Evolutionary conservation across 2,329 filamentous ascomycete genomes (phyloP), one percentile per base, ranked within the genome.

Genomic region (Furcasterigmium furcatum): DNA sequence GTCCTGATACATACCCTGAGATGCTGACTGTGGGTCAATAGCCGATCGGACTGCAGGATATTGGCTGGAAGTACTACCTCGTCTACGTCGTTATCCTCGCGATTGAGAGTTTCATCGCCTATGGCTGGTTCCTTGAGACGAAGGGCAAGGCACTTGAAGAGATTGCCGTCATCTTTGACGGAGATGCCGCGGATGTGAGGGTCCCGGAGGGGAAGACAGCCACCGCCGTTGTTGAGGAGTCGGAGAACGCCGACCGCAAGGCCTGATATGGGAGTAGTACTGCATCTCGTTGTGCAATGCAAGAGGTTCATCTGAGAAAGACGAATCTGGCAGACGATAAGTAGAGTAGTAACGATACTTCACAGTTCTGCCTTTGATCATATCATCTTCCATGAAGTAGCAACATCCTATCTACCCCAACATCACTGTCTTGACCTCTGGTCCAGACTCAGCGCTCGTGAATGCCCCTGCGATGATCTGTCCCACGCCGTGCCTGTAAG

Each of bases 11-110:
- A 42, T 41, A 24, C 14, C 38, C 19, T 39, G 34, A 4, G 71
- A 79, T 13, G 69, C 70, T 20, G 27, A 42, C 29, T 12, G 9
- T 9, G 12, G 8, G 27, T 36, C n/a, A 18, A 19, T 19, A 42
- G 40, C 79, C 79, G 0, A 73, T 76, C 43, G 79, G 71, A 0
- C 57, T 82, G 1, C 68, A 66, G 0, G 56, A 68, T 3, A 70
- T 80, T 21, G 65, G 66, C 0, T 81, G 75, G 68, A 72, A 66
- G 52, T 82, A 76, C 50, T 82, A 81, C 60, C 75, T 82, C 48
- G 67, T 82, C 14, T 82, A 81, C 45, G 74, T 76, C 35, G 69
- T 65, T 9, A 65, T 70, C 1, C 45, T 74, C 3, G 62, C 66
- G 0, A 69, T 71, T 0, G 70, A 82, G 45, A 76, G 66, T 52